Conservation (phyloP, 192 early-diverging fungal species). For the Haplosporangium gracile region DNA sequence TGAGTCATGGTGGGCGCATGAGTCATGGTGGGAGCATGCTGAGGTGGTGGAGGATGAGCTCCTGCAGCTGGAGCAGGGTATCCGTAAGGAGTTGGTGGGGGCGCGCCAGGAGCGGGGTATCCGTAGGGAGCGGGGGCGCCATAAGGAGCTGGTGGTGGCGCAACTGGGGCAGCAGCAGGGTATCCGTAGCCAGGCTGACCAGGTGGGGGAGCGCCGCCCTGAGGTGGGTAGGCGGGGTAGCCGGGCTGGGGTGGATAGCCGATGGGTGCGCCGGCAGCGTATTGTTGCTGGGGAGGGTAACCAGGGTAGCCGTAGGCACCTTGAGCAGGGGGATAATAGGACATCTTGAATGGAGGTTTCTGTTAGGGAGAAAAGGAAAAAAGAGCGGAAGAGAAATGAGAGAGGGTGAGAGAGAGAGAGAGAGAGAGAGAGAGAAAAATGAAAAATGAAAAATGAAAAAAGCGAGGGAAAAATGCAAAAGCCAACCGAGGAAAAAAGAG, state of each 20-base stretch:
- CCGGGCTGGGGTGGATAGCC: slow-evolving; percentile 9
- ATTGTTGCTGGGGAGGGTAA: slow-evolving; percentile 45
- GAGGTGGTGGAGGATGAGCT: background rate
- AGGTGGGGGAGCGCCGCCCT: slow-evolving; percentile 2
- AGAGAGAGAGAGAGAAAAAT: background rate
- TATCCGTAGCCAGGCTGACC: slow-evolving; percentile 11
- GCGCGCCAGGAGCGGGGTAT: slow-evolving; percentile 22
- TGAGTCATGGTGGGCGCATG: slow-evolving; percentile 15
- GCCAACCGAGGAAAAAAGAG: background rate
- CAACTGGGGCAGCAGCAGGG: slow-evolving; percentile 4
- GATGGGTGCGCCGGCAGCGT: slow-evolving; percentile 34
- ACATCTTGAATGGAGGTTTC: slow-evolving; percentile 7
- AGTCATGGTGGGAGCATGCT: slow-evolving; percentile 7
- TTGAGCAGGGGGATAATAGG: slow-evolving; percentile 42
- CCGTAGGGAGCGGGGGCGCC: slow-evolving; percentile 5
- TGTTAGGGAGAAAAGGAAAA: slow-evolving; percentile 12
- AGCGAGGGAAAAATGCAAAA: slow-evolving; percentile 8
- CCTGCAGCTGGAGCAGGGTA: slow-evolving; percentile 16
- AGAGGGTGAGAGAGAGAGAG: background rate
- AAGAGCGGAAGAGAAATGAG: background rate
- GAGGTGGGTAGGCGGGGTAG: slow-evolving; percentile 23
- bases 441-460: slow-evolving; percentile 16
- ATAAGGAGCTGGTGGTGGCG: slow-evolving; percentile 11
- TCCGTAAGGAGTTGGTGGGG: slow-evolving; percentile 8
- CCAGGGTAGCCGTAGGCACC: slow-evolving; percentile 32